phyloP scores from a whole-genome alignment of 2,329 filamentous ascomycete genomes.

The Talaromyces sp. region DNA sequence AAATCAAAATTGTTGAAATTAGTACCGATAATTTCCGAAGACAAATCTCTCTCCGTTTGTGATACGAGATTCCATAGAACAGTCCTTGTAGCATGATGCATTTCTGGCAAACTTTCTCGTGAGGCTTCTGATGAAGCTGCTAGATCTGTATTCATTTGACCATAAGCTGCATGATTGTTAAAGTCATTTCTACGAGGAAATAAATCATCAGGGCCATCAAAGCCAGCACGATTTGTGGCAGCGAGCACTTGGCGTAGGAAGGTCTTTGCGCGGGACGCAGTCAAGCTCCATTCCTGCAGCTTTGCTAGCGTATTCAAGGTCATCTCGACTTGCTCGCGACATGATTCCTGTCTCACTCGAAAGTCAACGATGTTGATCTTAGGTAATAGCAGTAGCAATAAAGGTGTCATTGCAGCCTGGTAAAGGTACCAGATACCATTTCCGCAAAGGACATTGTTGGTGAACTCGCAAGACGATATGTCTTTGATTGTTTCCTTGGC shows the following conservation, averaged over 20 bases:
- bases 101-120: background rate
- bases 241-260: background rate
- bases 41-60: too few species aligned
- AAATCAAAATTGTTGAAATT: too few species aligned
- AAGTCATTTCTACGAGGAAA: background rate
- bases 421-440: background rate
- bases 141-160: background rate
- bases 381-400: slow-evolving; percentile 13
- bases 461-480: too few species aligned
- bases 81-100: too few species aligned
- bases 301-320: slow-evolving; percentile 24
- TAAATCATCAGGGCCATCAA: too few species aligned
- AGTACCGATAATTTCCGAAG: too few species aligned
- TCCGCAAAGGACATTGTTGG: slow-evolving; percentile 4
- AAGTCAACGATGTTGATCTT: background rate
- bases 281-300: slow-evolving; percentile 19
- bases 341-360: background rate
- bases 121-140: background rate
- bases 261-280: background rate
- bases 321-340: background rate
- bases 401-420: background rate
- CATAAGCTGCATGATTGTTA: background rate
- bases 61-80: too few species aligned
- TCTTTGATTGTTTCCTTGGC: too few species aligned
- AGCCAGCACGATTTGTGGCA: background rate